A percentile compares a stretch with the other conserved stretches of the same genome.
These are phyloP conservation scores for Abelmoschus esculentus DNA, from an alignment of 345 rosid genomes.

Conservation along the genomic window DNA sequence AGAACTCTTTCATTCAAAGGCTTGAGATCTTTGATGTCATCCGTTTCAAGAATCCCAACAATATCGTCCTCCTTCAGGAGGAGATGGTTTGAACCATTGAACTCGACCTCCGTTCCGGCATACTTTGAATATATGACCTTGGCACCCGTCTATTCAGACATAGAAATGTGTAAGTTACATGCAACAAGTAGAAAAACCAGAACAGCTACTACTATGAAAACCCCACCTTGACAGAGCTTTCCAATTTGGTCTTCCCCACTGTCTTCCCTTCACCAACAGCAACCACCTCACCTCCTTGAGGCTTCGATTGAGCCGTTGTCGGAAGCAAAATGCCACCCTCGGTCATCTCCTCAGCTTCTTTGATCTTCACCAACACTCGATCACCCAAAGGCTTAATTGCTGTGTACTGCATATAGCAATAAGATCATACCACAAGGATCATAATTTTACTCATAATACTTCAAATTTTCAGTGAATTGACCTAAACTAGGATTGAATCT, in stretches of 20 bases:
- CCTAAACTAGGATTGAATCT: neutral
- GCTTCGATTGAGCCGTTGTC: constrained; percentile 64
- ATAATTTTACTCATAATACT: neutral
- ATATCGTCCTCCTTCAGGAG: constrained; percentile 86
- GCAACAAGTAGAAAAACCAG: neutral
- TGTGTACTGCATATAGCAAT: neutral
- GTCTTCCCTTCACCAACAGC: constrained; percentile 84
- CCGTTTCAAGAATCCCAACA: constrained; percentile 78
- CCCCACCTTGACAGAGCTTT: constrained; percentile 44
- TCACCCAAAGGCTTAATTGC: no score
- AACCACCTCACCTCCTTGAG: constrained; percentile 89
- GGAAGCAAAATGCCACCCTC: constrained; percentile 82
- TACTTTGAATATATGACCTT: constrained; percentile 48
- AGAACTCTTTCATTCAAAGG: constrained; percentile 84
- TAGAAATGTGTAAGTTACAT: neutral
- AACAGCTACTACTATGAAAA: neutral
- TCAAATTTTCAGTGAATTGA: neutral
- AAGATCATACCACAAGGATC: neutral
- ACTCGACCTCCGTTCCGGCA: constrained; percentile 84
- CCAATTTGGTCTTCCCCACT: constrained; percentile 51
- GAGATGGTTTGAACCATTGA: constrained; percentile 71
- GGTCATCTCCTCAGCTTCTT: constrained; percentile 73
- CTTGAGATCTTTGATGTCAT: constrained; percentile 82
- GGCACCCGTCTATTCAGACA: constrained; percentile 54
- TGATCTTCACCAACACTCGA: constrained; percentile 66